phyloP scores from a whole-genome alignment of 805 yeast species.

The Metschnikowia anglica region DNA sequence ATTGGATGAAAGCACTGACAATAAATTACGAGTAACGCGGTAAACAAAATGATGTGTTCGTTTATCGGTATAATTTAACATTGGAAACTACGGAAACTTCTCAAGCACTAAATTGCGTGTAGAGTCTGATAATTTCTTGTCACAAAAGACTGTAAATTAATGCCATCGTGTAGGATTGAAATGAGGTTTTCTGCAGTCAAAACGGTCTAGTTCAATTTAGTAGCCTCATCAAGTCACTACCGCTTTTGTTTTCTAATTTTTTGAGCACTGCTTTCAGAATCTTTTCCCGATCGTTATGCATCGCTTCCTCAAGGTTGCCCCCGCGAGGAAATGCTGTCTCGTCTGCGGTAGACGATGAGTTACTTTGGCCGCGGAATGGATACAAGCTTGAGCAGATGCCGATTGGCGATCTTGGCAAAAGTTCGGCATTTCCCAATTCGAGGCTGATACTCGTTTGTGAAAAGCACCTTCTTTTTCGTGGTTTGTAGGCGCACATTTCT shows the following conservation, averaged over 20 bases:
- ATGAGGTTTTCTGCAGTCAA: too few species aligned
- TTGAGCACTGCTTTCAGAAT: background rate
- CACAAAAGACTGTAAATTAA: too few species aligned
- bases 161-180: too few species aligned
- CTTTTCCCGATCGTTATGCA: background rate
- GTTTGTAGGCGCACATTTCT: constrained; percentile 29
- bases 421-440: background rate
- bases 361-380: background rate
- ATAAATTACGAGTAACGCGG: too few species aligned
- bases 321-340: constrained; percentile 3
- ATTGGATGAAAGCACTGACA: too few species aligned
- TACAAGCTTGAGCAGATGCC: background rate
- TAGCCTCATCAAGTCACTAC: constrained; percentile 12
- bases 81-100: too few species aligned
- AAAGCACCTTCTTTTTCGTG: constrained; percentile 20
- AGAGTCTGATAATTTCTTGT: too few species aligned
- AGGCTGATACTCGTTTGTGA: background rate
- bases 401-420: background rate
- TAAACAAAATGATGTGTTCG: background rate
- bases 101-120: too few species aligned
- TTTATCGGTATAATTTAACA: background rate
- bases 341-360: background rate
- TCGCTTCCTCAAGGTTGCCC: background rate
- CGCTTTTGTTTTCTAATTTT: background rate
- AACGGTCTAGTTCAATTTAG: constrained; percentile 2